Percentiles rank a stretch among this genome's conserved stretches.
Conservation (phyloP, 139 green algal genomes). For the Chlamydomonas sphaeroides region DNA sequence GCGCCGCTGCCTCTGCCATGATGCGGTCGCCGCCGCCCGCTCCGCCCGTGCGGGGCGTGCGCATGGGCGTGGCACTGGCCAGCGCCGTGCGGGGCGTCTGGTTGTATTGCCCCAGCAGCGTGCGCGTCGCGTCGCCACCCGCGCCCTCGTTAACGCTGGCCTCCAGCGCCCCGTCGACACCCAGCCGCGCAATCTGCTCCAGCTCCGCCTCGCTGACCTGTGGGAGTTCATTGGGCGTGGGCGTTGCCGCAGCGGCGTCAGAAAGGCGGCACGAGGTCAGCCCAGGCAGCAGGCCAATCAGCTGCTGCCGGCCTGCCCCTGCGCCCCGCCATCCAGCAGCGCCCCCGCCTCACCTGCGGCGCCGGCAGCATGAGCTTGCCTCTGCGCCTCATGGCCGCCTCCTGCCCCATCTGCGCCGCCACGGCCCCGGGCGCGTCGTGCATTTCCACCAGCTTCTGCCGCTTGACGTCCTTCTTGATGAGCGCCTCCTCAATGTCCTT, state of each 20-base stretch:
- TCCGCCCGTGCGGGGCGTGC: conserved; percentile 66
- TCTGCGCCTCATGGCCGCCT: conserved; percentile 67
- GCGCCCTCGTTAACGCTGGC: conserved; percentile 55
- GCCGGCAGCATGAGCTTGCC: conserved; percentile 94
- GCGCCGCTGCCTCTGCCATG: conserved; percentile 49
- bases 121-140: conserved; percentile 77
- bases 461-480: conserved; percentile 86
- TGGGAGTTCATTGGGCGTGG: too few relatives aligned
- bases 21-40: conserved; percentile 74
- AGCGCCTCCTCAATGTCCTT: conserved; percentile 91
- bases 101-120: conserved; percentile 84
- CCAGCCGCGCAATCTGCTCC: conserved; percentile 87
- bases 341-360: conserved; percentile 71
- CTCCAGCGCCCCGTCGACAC: conserved; percentile 56
- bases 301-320: too few relatives aligned
- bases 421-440: conserved; percentile 57
- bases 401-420: conserved; percentile 70
- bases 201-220: conserved; percentile 91
- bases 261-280: too few relatives aligned
- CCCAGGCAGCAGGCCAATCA: too few relatives aligned
- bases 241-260: too few relatives aligned
- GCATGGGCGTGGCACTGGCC: conserved; percentile 79
- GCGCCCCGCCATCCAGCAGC: too few relatives aligned
- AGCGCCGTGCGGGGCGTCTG: conserved; percentile 39
- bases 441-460: conserved; percentile 72